These are phyloP conservation scores for Tricholoma matsutake DNA, from an alignment of 768 basidiomycete genomes.

Conservation along the genomic window DNA sequence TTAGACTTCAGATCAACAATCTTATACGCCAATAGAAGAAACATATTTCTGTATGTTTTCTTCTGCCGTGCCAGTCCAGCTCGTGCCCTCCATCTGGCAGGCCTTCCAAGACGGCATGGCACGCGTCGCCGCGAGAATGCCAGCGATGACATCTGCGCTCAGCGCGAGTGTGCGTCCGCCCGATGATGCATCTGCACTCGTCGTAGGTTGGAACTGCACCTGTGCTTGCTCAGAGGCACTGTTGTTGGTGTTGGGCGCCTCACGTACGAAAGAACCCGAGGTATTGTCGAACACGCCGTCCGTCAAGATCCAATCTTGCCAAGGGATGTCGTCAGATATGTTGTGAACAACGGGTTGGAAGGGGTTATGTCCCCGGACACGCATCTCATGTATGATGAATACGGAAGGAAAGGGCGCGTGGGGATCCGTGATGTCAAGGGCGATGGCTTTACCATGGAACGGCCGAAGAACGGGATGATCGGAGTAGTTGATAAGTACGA, in stretches of 20 bases:
- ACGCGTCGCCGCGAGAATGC: constrained; percentile 29
- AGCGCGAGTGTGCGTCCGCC: constrained; percentile 14
- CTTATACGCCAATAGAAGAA: background rate
- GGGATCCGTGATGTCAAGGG: constrained; percentile 26
- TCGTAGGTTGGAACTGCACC: constrained; percentile 8
- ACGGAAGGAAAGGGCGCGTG: constrained; percentile 26
- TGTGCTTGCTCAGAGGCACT: constrained; percentile 1
- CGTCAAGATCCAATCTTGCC: constrained; percentile 27
- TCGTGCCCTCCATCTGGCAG: constrained; percentile 28
- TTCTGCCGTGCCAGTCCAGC: constrained; percentile 32
- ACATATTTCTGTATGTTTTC: no score
- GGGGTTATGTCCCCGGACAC: constrained; percentile 28
- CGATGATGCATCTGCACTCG: constrained; percentile 13
- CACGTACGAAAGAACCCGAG: constrained; percentile 9
- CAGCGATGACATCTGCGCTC: constrained; percentile 22
- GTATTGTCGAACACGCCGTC: constrained; percentile 13
- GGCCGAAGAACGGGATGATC: constrained; percentile 5
- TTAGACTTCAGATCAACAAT: background rate
- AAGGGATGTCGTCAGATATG: constrained; percentile 14
- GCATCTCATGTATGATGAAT: constrained; percentile 35
- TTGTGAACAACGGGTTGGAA: constrained; percentile 19
- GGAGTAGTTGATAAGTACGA: constrained; percentile 31
- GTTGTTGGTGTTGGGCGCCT: background rate
- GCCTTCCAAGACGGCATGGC: constrained; percentile 31
- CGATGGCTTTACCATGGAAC: constrained; percentile 33